Evolutionary conservation across 768 basidiomycete genomes (phyloP), one percentile per base, ranked within the genome.

Genomic region (Russula virescens): DNA sequence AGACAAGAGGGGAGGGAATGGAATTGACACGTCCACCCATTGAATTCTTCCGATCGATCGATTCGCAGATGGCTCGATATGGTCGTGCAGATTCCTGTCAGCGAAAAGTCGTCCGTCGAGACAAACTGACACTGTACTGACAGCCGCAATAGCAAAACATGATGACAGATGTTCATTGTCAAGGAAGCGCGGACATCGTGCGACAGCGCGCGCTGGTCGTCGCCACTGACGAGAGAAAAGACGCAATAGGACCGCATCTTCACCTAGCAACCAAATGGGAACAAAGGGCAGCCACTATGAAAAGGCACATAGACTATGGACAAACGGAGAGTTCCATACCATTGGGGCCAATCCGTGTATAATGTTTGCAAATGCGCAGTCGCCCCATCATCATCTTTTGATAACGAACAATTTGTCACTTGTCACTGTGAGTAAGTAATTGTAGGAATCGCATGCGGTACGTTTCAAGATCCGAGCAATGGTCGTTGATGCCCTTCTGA

Each of bases 61-160:
- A 52, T 57, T 51, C 50, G 19, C 14, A 51, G 61, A 62, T 58
- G 42, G 55, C 61, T 52, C 49, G 55, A 62, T 52, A 62, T 62
- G 28, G 49, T 21, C 6, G 35, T 19, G 55, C 61, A 62, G 55
- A 62, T 62, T 58, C 61, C 45, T 21, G 55, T 51, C 61, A 62
- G 55, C 49, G 55, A 52, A 51, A 26, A 21, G 3, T 26, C 31
- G 40, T 31, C 38, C 31, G 6, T 52, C 14, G 61, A 50, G 38
- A 31, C 34, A 23, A 47, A 42, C 4, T 61, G 60, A 42, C 47
- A 61, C 23, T 10, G 55, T n/a, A 6, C 38, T 49, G 58, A 49
- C 38, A 48, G 9, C 6, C 10, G 7, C 1, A 14, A 35, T 38
- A 42, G 49, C 28, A 42, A 26, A 14, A 31, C n/a, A n/a, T n/a